A percentile compares a stretch with the other conserved stretches of the same genome.
These are phyloP conservation scores for Tetracentron sinense DNA, from an alignment of 164 flowering plant species.

Conservation along the genomic window DNA sequence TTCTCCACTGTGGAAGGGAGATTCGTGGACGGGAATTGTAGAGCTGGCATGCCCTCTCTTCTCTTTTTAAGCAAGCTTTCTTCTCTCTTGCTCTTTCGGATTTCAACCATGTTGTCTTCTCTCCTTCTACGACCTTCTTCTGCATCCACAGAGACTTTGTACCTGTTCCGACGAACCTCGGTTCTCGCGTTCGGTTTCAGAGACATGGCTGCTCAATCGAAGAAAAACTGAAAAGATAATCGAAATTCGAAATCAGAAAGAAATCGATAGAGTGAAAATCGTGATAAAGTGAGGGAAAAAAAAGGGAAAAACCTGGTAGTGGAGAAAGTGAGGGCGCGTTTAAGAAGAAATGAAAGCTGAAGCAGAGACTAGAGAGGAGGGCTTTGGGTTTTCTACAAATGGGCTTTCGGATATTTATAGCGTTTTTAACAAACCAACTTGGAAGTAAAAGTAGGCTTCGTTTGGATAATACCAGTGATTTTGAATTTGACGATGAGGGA, in stretches of 20 bases:
- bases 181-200: conserved; percentile 63
- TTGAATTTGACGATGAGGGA: neutral
- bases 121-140: conserved; percentile 76
- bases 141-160: conserved; percentile 87
- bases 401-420: neutral
- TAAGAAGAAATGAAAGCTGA: neutral
- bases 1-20: conserved; percentile 43
- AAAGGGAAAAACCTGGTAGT: neutral
- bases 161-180: conserved; percentile 70
- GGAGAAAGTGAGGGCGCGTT: neutral
- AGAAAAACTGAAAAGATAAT: conserved; percentile 7
- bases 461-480: neutral
- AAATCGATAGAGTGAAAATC: neutral
- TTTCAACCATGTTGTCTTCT: conserved; percentile 80
- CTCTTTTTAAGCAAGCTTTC: conserved; percentile 75
- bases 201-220: conserved; percentile 43
- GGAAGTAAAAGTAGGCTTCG: neutral
- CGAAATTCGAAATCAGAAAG: neutral
- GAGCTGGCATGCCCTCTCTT: conserved; percentile 56
- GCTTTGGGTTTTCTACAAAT: neutral
- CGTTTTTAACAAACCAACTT: neutral
- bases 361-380: neutral
- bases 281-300: neutral
- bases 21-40: conserved; percentile 34
- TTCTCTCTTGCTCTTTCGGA: conserved; percentile 68